Conservation (phyloP, 1,284 basidiomycete genomes). For the Sanghuangporus weigelae region DNA sequence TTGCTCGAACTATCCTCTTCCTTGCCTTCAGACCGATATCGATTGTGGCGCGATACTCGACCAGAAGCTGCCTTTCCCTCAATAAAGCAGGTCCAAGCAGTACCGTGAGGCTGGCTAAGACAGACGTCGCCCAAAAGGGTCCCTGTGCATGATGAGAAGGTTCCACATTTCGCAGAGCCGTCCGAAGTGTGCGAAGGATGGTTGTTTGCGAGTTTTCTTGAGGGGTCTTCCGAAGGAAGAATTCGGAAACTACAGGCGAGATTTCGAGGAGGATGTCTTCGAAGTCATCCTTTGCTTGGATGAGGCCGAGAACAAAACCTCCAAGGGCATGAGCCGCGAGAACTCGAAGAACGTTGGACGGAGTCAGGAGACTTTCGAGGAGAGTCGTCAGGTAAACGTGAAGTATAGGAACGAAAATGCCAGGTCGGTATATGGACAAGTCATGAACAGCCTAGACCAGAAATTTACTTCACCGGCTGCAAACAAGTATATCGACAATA, state of each 20-base stretch:
- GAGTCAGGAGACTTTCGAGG: slow-evolving; percentile 55
- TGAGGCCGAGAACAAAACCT: slow-evolving; percentile 52
- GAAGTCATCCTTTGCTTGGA: background rate
- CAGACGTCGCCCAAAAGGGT: slow-evolving; percentile 66
- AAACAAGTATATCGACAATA: slow-evolving; percentile 15
- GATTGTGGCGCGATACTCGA: slow-evolving; percentile 45
- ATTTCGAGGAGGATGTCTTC: slow-evolving; percentile 3
- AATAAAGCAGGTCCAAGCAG: slow-evolving; percentile 53
- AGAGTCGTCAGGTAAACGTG: slow-evolving; percentile 53
- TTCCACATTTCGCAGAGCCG: slow-evolving; percentile 48
- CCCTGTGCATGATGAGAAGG: slow-evolving; percentile 59
- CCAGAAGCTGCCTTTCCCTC: slow-evolving; percentile 39
- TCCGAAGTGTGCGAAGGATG: slow-evolving; percentile 60
- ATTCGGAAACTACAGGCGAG: slow-evolving; percentile 9
- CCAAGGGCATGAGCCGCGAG: slow-evolving; percentile 71
- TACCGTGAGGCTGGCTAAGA: slow-evolving; percentile 56
- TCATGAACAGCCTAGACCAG: slow-evolving; percentile 61
- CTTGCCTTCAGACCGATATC: slow-evolving; percentile 50
- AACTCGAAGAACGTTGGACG: slow-evolving; percentile 52
- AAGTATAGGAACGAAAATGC: slow-evolving; percentile 61
- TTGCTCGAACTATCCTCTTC: slow-evolving; percentile 54
- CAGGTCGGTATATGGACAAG: slow-evolving; percentile 53
- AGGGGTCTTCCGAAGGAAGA: slow-evolving; percentile 8
- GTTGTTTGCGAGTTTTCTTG: slow-evolving; percentile 29
- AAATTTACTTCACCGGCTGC: slow-evolving; percentile 15